Conservation (phyloP, 2,329 filamentous ascomycete genomes). For the Alternaria infectoria region DNA sequence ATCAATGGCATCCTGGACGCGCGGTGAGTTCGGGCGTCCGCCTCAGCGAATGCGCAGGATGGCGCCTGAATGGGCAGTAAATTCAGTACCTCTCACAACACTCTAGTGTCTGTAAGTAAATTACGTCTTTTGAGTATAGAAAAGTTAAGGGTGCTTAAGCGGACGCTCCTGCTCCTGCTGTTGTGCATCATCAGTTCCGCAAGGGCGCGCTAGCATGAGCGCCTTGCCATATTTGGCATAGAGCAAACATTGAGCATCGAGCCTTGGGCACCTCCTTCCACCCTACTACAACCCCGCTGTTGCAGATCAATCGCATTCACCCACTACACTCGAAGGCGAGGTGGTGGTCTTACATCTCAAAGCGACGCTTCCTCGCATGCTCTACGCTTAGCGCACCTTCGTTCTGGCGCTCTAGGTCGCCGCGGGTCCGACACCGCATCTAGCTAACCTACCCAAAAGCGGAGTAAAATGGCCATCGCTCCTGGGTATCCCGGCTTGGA, state of each 20-base stretch:
- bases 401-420: neutral
- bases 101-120: no score
- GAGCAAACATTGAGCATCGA: neutral
- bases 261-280: neutral
- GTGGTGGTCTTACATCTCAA: neutral
- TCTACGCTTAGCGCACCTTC: neutral
- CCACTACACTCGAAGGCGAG: no score
- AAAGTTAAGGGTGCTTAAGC: neutral
- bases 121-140: no score
- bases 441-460: neutral
- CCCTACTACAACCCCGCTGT: neutral
- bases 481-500: neutral
- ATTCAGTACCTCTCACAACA: no score
- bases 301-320: no score
- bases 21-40: neutral
- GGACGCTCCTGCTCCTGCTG: neutral
- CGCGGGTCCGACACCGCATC: neutral
- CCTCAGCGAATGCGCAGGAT: neutral
- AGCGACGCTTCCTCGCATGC: neutral
- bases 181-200: no score
- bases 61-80: neutral
- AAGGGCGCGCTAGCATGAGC: neutral
- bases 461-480: conserved; percentile 17
- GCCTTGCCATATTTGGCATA: neutral
- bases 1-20: neutral